Base-by-base conservation (phyloP, 352 stramenopile genomes). In the Pythium pyrilobum region DNA sequence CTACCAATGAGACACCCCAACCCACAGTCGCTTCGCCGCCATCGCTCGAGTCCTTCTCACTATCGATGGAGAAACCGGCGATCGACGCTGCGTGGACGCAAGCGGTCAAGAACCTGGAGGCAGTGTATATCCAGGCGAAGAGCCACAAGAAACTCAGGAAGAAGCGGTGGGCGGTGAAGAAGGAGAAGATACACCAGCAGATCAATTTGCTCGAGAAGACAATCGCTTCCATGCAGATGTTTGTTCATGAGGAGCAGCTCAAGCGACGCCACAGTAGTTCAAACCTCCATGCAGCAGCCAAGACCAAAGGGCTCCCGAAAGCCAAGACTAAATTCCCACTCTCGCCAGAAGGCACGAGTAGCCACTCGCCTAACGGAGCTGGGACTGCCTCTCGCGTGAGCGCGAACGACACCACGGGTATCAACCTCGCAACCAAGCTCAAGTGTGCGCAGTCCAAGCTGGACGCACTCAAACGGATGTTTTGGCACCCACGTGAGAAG, bases 401-500 rank as follows among this genome's bases (percentile, higher is more conserved):
- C 13, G 61, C 51, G 7, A 86, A 62, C 53, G 65, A 73, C 6
- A 73, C 65, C 4, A 77, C 67, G 41, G 71, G 74, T 0, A 68
- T 86, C 40, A 86, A 80, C 34, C 40, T 86, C 11, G 72, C 75
- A 5, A 61, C 53, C 11, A 84, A 82, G 47, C 66, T 87, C 52
- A 61, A 71, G n/a, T 75, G 74, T 41, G 77, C 77, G 18, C 79
- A 87, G 47, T 81, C 75, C 3, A 89, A 92, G 28, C 57, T 88
- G 10, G 81, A 92, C 49, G 67, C 75, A 3, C 64, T 92, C 6
- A 75, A 84, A 27, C 71, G 79, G 15, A 62, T 76, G 32, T 87
- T 76, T 36, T 92, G 78, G 78, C 79, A 89, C 38, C 79, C 77
- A 31, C 67, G 73, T 0, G 79, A 86, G 48, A 90, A 85, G 49